Evolutionary conservation across 352 stramenopile species (phyloP).

Genomic region (Saprolegnia parasitica): DNA sequence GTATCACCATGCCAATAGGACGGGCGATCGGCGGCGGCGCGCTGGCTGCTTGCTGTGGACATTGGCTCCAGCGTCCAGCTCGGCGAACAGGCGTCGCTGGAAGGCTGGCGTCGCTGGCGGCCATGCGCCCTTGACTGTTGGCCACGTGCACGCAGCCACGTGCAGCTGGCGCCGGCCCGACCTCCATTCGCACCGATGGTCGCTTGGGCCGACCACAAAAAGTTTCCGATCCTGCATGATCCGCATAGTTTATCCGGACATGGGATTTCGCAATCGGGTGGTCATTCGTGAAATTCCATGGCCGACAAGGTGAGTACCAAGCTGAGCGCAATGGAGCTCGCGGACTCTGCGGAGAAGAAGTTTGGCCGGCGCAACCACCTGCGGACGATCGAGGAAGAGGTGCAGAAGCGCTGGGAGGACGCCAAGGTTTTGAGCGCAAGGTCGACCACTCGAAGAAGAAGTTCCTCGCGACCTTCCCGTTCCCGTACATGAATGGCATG

Average conservation of each 20-base stretch:
- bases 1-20: too few relatives aligned
- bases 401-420: slow-evolving; percentile 87
- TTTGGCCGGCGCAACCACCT: slow-evolving; percentile 87
- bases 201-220: background rate
- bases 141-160: too few relatives aligned
- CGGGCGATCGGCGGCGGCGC: too few relatives aligned
- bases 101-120: too few relatives aligned
- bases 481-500: slow-evolving; percentile 99
- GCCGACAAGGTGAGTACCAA: slow-evolving; percentile 74
- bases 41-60: too few relatives aligned
- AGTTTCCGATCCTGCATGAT: background rate
- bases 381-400: slow-evolving; percentile 86
- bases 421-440: slow-evolving; percentile 89
- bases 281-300: slow-evolving; percentile 21
- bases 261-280: slow-evolving; percentile 15
- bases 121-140: too few relatives aligned
- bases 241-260: slow-evolving; percentile 1
- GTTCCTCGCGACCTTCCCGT: slow-evolving; percentile 99
- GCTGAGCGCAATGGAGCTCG: slow-evolving; percentile 77
- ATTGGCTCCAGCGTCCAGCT: too few relatives aligned
- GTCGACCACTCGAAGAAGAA: slow-evolving; percentile 82
- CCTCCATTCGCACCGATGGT: too few relatives aligned
- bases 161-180: too few relatives aligned
- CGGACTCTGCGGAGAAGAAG: slow-evolving; percentile 60
- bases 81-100: too few relatives aligned